Conservation (phyloP, 2,329 filamentous ascomycete genomes). For the Davidsoniella virescens region DNA sequence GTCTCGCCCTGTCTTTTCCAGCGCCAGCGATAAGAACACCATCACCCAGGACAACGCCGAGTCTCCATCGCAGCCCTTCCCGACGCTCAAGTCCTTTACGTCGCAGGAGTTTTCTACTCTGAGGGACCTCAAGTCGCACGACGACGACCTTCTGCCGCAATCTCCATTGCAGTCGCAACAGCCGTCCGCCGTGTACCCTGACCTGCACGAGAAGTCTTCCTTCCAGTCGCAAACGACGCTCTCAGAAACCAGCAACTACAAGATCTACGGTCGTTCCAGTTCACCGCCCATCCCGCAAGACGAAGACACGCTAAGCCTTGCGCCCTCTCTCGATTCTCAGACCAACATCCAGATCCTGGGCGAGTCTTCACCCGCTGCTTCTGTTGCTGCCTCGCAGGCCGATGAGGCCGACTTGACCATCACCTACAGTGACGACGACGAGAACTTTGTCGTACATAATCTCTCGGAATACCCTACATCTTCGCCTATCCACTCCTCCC, state of each 20-base stretch:
- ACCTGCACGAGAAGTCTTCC: constrained; percentile 11
- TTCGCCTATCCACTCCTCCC: constrained; percentile 16
- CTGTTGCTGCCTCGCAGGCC: constrained; percentile 23
- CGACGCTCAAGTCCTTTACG: neutral
- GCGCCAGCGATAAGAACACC: constrained; percentile 3
- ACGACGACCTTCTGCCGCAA: neutral
- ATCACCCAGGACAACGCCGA: constrained; percentile 10
- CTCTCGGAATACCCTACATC: constrained; percentile 15
- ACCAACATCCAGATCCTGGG: constrained; percentile 35
- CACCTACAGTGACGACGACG: constrained; percentile 12
- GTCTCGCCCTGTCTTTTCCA: constrained; percentile 12
- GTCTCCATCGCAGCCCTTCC: constrained; percentile 14
- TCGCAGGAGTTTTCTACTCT: too few relatives aligned
- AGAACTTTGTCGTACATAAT: constrained; percentile 14
- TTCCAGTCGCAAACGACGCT: constrained; percentile 24
- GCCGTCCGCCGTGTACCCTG: constrained; percentile 3
- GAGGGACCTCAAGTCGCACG: neutral
- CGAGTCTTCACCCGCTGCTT: constrained; percentile 31
- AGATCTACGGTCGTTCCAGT: constrained; percentile 31
- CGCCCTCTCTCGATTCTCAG: constrained; percentile 22
- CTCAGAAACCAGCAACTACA: constrained; percentile 38
- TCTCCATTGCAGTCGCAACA: neutral
- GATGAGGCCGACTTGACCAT: constrained; percentile 36
- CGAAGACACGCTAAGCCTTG: constrained; percentile 22
- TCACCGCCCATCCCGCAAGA: constrained; percentile 20